phyloP scores from a whole-genome alignment of 768 basidiomycete species.

The Russula virescens region DNA sequence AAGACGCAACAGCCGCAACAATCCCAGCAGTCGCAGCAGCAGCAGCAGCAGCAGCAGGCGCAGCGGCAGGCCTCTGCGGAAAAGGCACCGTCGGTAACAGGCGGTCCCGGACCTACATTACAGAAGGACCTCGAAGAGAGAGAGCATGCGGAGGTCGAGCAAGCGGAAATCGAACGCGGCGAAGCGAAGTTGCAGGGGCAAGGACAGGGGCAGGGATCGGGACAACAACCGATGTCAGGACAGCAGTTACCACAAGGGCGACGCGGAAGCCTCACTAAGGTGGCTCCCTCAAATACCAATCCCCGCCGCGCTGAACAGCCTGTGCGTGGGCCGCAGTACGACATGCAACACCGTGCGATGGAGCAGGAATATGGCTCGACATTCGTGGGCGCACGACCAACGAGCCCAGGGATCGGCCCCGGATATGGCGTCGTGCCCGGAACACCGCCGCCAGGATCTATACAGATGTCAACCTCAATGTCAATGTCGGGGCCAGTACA shows the following conservation, averaged over 20 bases:
- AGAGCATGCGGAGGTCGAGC: constrained; percentile 34
- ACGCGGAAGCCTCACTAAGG: constrained; percentile 62
- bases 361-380: constrained; percentile 70
- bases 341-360: constrained; percentile 90
- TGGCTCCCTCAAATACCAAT: constrained; percentile 41
- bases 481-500: not conserved
- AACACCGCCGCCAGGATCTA: constrained; percentile 33
- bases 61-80: constrained; percentile 17
- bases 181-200: constrained; percentile 35
- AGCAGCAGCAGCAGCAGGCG: constrained; percentile 20
- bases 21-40: constrained; percentile 22
- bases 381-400: constrained; percentile 19
- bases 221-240: constrained; percentile 35
- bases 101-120: constrained; percentile 13
- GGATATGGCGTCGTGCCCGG: constrained; percentile 32
- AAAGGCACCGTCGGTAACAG: constrained; percentile 27
- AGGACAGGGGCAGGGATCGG: constrained; percentile 14
- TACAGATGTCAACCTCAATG: constrained; percentile 11
- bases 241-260: constrained; percentile 40
- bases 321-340: constrained; percentile 85
- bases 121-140: constrained; percentile 31
- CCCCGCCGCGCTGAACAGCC: constrained; percentile 76
- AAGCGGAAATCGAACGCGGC: constrained; percentile 34
- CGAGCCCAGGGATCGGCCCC: not conserved
- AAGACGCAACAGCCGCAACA: constrained; percentile 57